Base-by-base conservation (phyloP, 345 rosid species). In the Heritiera littoralis region DNA sequence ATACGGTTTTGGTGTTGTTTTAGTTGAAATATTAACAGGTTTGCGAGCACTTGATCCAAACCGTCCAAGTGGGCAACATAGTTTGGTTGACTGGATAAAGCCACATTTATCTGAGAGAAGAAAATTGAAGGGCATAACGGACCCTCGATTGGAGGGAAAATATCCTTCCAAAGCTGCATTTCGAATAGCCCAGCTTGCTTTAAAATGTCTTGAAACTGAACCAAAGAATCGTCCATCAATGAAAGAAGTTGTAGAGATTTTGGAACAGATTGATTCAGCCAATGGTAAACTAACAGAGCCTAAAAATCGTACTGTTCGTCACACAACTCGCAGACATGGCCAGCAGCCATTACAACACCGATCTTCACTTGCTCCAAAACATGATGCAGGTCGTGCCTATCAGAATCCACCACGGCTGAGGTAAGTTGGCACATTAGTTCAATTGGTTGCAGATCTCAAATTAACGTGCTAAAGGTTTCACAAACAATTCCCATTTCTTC, bases 1-100 rank as follows among this genome's bases (percentile, higher is more conserved):
- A 4, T 96, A 89, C 40, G 98, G 95, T 49, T 96, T 96, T 59
- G 98, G 99, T 0, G 98, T 96, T 52, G 98, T 96, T 14, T 84
- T 96, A 76, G 92, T 86, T 0, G 99, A 96, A 92, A 91, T 96
- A 11, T 76, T 96, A 84, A 92, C 98, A 1, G 94, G 92, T 56
- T 83, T 92, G 83, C 87, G 89, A 32, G 99, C 95, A 6, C 90
- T 96, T 46, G 99, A 96, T 83, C 59, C 68, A 61, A 88, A 32
- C 20, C 99, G 99, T 64, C 99, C 99, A 1, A 86, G 81, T 4
- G 92, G 88, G 40, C 90, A 83, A 84, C 97, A 89, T 1, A 89
- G 43, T 72, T 88, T 96, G 71, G 86, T 83, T 20, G 99, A 94
- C 2, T 96, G 98, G 98, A 83, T 96, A 77, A 96, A 90, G 76